Evolutionary conservation across 192 early-diverging fungal genomes (phyloP), one percentile per base, ranked within the genome.

Genomic region (Umbelopsis sp.): DNA sequence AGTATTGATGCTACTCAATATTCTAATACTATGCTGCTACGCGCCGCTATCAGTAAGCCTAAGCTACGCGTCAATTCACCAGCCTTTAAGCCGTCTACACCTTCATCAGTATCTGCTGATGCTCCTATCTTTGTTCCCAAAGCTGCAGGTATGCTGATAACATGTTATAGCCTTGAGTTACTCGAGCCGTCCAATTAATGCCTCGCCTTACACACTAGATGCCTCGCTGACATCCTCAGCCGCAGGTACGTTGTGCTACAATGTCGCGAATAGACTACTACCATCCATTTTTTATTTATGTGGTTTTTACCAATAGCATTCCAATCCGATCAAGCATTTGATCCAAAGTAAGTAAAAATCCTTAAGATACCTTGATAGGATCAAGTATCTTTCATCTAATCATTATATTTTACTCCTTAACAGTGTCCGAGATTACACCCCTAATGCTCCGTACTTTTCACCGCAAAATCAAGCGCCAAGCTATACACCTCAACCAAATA

Each of bases 101-200:
- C 77, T 52, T 81, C 82, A 21, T 82, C 83, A 25, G 84, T 83
- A 51, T 79, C 83, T 31, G 80, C 80, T 29, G 86, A 86, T 47
- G 87, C 88, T 1, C 87, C 87, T 22, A 80, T 84, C 31, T 90
- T 90, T 69, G 79, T 88, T 21, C 88, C 88, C 31, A 88, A 86
- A 74, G 73, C 69, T 22, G 29, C 66, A 26, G 77, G 77, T 74
- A 71, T 24, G 36, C 7, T 1, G 5, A 41, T 11, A 41, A 1
- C 38, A 41, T 41, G 0, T 41, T 6, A 6, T 41, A 11, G 12
- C 1, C 12, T 41, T 11, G 38, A 41, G 7, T 11, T 11, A 5
- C 38, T 41, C 8, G 12, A 41, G 5, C 1, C 2, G 38, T 41
- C n/a, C n/a, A n/a, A 41, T 3, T 4, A 41, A 41, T 41, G 38